Evolutionary conservation across 208 protist species (phyloP), one percentile per base, ranked within the genome.

Genomic region (Acanthamoeba pearcei): DNA sequence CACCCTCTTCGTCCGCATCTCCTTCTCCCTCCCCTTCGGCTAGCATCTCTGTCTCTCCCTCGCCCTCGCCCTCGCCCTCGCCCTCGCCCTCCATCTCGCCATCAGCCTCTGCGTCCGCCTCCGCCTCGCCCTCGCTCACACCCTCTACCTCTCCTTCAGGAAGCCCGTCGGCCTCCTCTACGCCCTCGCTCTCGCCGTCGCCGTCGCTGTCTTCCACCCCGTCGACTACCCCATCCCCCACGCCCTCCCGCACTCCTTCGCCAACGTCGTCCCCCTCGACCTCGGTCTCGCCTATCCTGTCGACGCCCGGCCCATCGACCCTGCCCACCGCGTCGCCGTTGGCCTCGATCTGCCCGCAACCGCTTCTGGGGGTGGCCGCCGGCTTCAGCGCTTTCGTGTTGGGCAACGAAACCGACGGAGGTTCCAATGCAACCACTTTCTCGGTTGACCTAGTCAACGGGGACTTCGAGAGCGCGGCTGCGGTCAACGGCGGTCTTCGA

Each of bases 311-410:
- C 5, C 70, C 78, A 19, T 86, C 78, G 19, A 0, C 78, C 10
- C 42, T 49, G 9, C 15, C 72, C 13, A 38, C 35, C 0, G 35
- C 10, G 8, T n/a, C 72, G 32, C 17, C 72, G 0, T 80, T 29
- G 72, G 13, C 38, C 10, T 51, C 46, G 29, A 1, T 46, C 35
- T 78, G 38, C 46, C 38, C 51, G 55, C 78, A 86, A 49, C 78
- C 49, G 0, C 78, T 53, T 0, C 78, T 86, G 10, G 49, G 78
- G 9, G 35, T 32, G 17, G 78, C 78, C 3, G 46, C 22, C 35
- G 78, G 78, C 19, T 86, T 86, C 49, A 86, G 78, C 29, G 78
- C 51, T 0, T 62, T 86, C 49, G 46, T 86, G 12, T 32, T 86
- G 5, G 78, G 78, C 15, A 60, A 86, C 78, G 17, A 22, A 9